Percentiles rank a stretch among this genome's conserved stretches.
These are phyloP conservation scores for Globisporangium perplexum DNA, from an alignment of 352 stramenopile species.

Conservation along the genomic window DNA sequence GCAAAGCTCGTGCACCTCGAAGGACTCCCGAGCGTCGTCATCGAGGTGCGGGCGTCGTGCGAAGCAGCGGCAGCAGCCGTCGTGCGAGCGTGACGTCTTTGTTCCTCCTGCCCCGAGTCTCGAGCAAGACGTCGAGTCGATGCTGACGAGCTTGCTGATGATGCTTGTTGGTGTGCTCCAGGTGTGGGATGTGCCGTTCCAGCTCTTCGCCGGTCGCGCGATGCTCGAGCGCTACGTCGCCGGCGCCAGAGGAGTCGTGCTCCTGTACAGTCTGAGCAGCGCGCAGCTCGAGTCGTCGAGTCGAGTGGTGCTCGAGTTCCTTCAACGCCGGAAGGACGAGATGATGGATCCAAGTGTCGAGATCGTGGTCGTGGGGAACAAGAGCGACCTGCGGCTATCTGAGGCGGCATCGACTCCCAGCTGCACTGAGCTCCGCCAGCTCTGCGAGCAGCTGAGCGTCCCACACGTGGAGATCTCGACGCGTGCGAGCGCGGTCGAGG, in stretches of 20 bases:
- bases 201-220: slow-evolving; percentile 33
- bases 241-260: slow-evolving; percentile 21
- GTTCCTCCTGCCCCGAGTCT: too few species aligned
- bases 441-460: background rate
- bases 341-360: background rate
- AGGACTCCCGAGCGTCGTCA: slow-evolving; percentile 20
- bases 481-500: background rate
- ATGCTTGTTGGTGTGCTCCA: slow-evolving; percentile 7
- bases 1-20: slow-evolving; percentile 51
- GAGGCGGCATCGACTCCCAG: too few species aligned
- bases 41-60: slow-evolving; percentile 25
- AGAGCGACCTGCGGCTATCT: background rate
- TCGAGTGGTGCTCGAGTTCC: slow-evolving; percentile 3
- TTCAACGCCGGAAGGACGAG: background rate
- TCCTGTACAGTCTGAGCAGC: slow-evolving; percentile 37
- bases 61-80: too few species aligned
- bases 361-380: slow-evolving; percentile 7
- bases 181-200: slow-evolving; percentile 59
- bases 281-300: background rate
- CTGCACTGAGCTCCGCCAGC: background rate
- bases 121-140: too few species aligned
- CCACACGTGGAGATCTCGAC: slow-evolving; percentile 2
- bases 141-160: too few species aligned
- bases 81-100: too few species aligned
- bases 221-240: slow-evolving; percentile 45